phyloP scores from a whole-genome alignment of 371 early-diverging fungal species.

The Fennellomyces sp. region DNA sequence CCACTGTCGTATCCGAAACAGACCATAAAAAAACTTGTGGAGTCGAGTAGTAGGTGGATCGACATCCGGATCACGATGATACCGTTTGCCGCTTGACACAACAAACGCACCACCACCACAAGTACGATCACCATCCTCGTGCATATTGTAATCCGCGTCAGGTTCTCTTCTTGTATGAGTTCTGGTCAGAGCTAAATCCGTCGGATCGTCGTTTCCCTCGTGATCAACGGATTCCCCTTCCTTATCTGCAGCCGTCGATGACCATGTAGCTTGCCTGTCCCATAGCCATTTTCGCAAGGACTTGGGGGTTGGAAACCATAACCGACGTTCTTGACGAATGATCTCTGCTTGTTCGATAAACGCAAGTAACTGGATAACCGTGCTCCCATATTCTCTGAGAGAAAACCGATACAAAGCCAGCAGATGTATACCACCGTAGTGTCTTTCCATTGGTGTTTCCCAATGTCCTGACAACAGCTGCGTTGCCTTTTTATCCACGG shows the following conservation, averaged over 20 bases:
- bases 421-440: constrained; percentile 13
- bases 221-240: not conserved
- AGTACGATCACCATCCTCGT: not conserved
- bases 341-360: constrained; percentile 11
- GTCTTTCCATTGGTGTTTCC: not conserved
- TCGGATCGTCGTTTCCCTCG: not conserved
- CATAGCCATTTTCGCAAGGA: constrained; percentile 7
- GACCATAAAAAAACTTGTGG: constrained; percentile 24
- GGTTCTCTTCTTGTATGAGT: constrained; percentile 1
- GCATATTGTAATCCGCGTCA: not conserved
- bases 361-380: constrained; percentile 8
- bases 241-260: not conserved
- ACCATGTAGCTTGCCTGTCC: constrained; percentile 2
- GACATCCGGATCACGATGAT: constrained; percentile 40
- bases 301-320: constrained; percentile 12
- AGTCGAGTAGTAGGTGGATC: constrained; percentile 27
- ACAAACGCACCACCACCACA: not conserved
- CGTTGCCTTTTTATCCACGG: not conserved
- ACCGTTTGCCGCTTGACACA: not conserved
- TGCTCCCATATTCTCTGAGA: constrained; percentile 12
- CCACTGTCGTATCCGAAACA: constrained; percentile 24
- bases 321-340: constrained; percentile 1
- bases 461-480: not conserved
- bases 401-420: constrained; percentile 16
- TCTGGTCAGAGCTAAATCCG: constrained; percentile 9